Conservation (phyloP, 2,329 filamentous ascomycete genomes). For the Diaporthe sp. region DNA sequence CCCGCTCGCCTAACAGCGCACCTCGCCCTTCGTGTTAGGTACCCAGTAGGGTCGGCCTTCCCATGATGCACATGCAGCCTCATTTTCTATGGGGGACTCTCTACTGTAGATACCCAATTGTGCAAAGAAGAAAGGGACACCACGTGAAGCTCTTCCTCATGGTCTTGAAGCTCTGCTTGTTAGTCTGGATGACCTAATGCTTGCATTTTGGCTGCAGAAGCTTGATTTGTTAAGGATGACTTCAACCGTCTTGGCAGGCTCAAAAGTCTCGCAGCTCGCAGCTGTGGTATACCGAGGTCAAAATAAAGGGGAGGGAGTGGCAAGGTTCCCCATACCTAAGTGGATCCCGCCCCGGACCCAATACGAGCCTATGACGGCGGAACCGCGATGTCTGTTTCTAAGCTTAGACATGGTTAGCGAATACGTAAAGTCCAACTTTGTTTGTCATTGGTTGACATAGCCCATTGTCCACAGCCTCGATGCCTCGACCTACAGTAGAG, state of each 20-base stretch:
- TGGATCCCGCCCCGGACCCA: conserved; percentile 16
- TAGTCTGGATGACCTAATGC: not conserved
- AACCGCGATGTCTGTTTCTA: conserved; percentile 7
- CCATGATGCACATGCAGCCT: not conserved
- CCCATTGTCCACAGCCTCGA: not conserved
- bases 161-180: not conserved
- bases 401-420: conserved; percentile 22
- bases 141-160: not conserved
- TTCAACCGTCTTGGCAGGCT: not conserved
- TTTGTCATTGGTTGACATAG: not conserved
- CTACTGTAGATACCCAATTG: not conserved
- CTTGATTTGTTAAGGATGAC: not conserved
- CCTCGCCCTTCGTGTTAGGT: not conserved
- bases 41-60: not conserved
- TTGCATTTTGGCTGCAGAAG: not conserved
- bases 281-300: conserved; percentile 6
- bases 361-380: conserved; percentile 24
- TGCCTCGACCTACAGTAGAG: not conserved
- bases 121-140: not conserved
- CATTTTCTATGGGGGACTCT: not conserved
- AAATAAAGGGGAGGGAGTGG: conserved; percentile 22
- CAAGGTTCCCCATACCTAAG: conserved; percentile 22
- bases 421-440: not conserved
- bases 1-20: conserved; percentile 6
- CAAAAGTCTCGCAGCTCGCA: not conserved